Evolutionary conservation across 2,329 filamentous ascomycete species (phyloP), one percentile per base, ranked within the genome.

Genomic region (Cercospora beticola): DNA sequence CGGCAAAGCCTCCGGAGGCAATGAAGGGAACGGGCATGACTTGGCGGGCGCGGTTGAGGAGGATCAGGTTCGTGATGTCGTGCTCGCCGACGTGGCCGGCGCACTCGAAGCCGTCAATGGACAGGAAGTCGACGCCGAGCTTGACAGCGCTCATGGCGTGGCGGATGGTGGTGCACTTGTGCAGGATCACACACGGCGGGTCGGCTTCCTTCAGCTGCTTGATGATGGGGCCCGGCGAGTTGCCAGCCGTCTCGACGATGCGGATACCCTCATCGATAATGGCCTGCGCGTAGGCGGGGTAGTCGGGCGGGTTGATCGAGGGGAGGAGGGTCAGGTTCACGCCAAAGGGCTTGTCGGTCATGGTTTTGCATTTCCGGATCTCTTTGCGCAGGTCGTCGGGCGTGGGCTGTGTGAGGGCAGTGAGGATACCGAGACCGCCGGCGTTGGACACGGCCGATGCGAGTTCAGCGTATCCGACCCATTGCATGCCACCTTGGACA

Each of bases 81-180:
- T 87, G 89, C 84, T 95, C 92, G 78, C 92, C 92, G 65, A 95
- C 92, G 83, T 95, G 92, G 73, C 89, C 95, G 54, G 93, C 95
- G 82, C 95, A 99, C 82, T 99, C 95, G 79, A 99, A 98, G 54
- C 95, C 95, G 79, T 99, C 95, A 75, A 99, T 98, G 73, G 90
- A 94, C 67, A 99, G 83, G 82, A 99, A 98, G 81, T 99, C 95
- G 4, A 97, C 95, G 71, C 95, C 95, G 46, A 98, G 89, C 82
- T 97, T 97, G 68, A 97, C 87, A 60, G 95, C 95, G 73, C 91
- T 93, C 80, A 93, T 88, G 21, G 95, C 95, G 79, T 99, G 95
- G 65, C 93, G 86, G 82, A 99, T 97, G 5, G 93, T 96, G 8
- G 95, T 99, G 85, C 95, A 98, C 84, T 99, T 99, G 87, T 99